These are phyloP conservation scores for Thelonectria rubi DNA, from an alignment of 2,329 filamentous ascomycete species.

Conservation along the genomic window DNA sequence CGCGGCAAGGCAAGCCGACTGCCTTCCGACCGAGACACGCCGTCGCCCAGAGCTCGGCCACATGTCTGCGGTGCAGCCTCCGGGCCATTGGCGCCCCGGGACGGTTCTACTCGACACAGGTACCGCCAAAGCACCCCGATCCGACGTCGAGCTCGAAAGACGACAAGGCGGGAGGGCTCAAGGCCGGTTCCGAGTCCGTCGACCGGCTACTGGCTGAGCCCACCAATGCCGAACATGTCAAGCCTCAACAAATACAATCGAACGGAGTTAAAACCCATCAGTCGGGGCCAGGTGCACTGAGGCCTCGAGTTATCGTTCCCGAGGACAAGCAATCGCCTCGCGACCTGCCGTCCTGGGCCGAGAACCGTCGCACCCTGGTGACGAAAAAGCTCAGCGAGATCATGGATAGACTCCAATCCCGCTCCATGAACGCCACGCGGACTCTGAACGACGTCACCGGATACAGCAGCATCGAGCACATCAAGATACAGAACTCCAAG, in stretches of 20 bases:
- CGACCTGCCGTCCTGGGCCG: conserved; percentile 47
- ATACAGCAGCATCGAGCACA: conserved; percentile 87
- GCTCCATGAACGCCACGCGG: conserved; percentile 84
- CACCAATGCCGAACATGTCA: conserved; percentile 4
- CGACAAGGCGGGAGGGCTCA: conserved; percentile 28
- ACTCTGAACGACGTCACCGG: conserved; percentile 94
- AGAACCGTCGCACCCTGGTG: conserved; percentile 46
- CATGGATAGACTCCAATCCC: conserved; percentile 90
- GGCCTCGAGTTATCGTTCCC: conserved; percentile 14
- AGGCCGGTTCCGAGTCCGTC: conserved; percentile 32
- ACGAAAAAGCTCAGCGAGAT: conserved; percentile 55
- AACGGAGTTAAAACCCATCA: conserved; percentile 3
- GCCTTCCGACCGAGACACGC: conserved; percentile 24
- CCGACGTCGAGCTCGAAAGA: conserved; percentile 22
- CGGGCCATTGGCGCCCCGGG: conserved; percentile 34
- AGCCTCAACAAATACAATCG: not conserved
- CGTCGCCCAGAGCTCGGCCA: conserved; percentile 26
- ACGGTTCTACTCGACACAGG: conserved; percentile 43
- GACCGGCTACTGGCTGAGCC: conserved; percentile 31
- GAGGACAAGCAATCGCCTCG: conserved; percentile 24
- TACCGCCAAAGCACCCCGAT: conserved; percentile 33
- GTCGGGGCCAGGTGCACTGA: conserved; percentile 8
- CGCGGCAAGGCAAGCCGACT: conserved; percentile 31
- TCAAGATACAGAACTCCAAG: conserved; percentile 79
- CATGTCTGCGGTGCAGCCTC: conserved; percentile 36